Conservation (phyloP, 495 filamentous ascomycete genomes). For the Daldinia bambusicola region DNA sequence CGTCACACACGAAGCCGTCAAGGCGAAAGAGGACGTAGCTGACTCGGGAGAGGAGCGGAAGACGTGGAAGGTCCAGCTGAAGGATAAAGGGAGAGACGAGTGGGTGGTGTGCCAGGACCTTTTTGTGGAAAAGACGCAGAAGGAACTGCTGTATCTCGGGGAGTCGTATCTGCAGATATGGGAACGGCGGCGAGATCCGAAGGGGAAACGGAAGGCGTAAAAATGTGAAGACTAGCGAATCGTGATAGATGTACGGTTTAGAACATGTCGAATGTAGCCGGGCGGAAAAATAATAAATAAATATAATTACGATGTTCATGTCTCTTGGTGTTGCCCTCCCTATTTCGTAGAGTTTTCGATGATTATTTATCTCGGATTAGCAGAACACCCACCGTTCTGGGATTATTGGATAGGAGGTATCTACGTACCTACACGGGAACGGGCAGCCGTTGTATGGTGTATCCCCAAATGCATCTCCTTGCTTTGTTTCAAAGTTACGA, state of each 20-base stretch:
- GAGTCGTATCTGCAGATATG: conserved; percentile 97
- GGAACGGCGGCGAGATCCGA: conserved; percentile 73
- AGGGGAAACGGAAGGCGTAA: conserved; percentile 36
- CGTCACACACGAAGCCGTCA: conserved; percentile 90
- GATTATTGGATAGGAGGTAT: too few species aligned
- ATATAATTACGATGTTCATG: not conserved
- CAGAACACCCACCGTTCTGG: too few species aligned
- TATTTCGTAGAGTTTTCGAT: too few species aligned
- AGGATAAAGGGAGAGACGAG: conserved; percentile 72
- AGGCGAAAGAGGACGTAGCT: conserved; percentile 74
- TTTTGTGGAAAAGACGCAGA: conserved; percentile 86
- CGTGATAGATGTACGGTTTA: not conserved
- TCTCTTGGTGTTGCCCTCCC: too few species aligned
- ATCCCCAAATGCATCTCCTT: not conserved
- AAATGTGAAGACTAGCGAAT: conserved; percentile 18
- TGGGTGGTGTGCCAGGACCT: conserved; percentile 96
- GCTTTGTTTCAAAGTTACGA: conserved; percentile 21
- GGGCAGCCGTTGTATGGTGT: too few species aligned
- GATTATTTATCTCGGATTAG: too few species aligned
- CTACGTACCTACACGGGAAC: too few species aligned
- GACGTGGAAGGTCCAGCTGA: conserved; percentile 78
- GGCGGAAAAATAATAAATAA: conserved; percentile 2
- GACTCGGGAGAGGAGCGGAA: conserved; percentile 86
- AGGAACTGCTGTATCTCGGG: conserved; percentile 87
- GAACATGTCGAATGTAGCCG: not conserved